Conservation (phyloP, 306 rosid genomes). For the Canavalia ensiformis region DNA sequence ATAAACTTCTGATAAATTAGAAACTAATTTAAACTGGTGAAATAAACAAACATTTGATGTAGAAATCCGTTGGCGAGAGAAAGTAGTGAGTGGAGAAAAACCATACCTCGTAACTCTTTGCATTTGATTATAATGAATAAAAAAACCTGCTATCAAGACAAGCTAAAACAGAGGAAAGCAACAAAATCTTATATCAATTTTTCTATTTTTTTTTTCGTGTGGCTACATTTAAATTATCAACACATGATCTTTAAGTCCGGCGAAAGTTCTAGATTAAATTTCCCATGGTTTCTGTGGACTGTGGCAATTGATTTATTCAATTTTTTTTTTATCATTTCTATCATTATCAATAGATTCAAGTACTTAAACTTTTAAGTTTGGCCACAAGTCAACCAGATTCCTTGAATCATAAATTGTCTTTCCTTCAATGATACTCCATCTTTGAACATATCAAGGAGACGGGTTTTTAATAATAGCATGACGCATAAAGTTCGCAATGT, state of each 20-base stretch:
- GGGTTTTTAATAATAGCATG: not conserved
- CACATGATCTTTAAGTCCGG: not conserved
- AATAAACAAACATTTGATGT: not conserved
- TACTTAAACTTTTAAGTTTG: not conserved
- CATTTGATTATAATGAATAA: constrained; percentile 9
- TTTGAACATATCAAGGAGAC: not conserved
- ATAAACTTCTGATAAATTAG: too few species aligned
- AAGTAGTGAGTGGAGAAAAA: not conserved
- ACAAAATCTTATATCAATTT: not conserved
- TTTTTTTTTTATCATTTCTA: constrained; percentile 4
- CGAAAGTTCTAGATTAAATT: not conserved
- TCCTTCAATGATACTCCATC: constrained; percentile 31
- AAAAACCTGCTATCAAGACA: not conserved
- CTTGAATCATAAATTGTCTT: constrained; percentile 16
- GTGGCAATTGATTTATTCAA: not conserved
- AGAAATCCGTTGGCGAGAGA: too few species aligned
- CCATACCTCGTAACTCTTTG: constrained; percentile 17
- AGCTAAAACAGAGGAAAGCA: not conserved
- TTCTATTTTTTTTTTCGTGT: not conserved
- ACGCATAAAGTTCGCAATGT: not conserved
- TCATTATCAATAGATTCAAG: not conserved
- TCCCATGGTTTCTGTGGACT: not conserved
- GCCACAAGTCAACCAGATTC: constrained; percentile 6
- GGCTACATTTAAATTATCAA: not conserved
- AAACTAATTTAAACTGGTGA: too few species aligned